These are phyloP conservation scores for Pseudogymnoascus sp. DNA, from an alignment of 2,329 filamentous ascomycete species.

Conservation along the genomic window DNA sequence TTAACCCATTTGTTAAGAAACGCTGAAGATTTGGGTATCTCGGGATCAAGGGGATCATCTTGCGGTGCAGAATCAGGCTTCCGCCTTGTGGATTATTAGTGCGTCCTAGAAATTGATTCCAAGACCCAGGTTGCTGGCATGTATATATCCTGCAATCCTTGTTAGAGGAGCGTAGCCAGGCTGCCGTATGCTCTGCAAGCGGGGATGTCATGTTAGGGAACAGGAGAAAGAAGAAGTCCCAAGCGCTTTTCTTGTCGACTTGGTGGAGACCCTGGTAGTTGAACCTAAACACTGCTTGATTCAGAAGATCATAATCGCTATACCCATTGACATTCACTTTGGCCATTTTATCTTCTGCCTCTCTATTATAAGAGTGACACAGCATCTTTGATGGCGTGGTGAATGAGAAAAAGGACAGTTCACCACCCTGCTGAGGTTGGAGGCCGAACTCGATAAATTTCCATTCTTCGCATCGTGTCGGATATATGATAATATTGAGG, in stretches of 20 bases:
- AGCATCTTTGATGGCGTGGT: background rate
- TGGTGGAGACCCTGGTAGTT: conserved; percentile 18
- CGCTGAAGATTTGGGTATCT: conserved; percentile 17
- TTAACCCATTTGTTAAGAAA: background rate
- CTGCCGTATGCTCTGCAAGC: conserved; percentile 33
- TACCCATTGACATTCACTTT: background rate
- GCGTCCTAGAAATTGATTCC: conserved; percentile 37
- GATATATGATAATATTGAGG: conserved; percentile 23
- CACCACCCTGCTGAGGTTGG: background rate
- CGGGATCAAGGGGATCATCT: conserved; percentile 16
- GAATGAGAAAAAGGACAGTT: background rate
- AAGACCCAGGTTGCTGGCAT: conserved; percentile 37
- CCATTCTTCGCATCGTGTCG: conserved; percentile 24
- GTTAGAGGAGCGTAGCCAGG: conserved; percentile 39
- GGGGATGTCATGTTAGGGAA: conserved; percentile 37
- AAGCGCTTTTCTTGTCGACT: conserved; percentile 9
- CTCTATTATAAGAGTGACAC: background rate
- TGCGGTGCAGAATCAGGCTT: conserved; percentile 26
- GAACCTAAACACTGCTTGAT: conserved; percentile 19
- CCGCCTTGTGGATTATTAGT: conserved; percentile 14
- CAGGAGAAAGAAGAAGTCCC: conserved; percentile 39
- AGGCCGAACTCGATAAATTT: conserved; percentile 20
- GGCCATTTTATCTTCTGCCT: background rate
- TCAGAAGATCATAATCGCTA: conserved; percentile 11
- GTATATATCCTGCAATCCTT: conserved; percentile 36